A percentile compares a stretch with the other conserved stretches of the same genome.
Evolutionary conservation across 805 yeast genomes (phyloP).

Genomic region (Wickerhamiella azyma): DNA sequence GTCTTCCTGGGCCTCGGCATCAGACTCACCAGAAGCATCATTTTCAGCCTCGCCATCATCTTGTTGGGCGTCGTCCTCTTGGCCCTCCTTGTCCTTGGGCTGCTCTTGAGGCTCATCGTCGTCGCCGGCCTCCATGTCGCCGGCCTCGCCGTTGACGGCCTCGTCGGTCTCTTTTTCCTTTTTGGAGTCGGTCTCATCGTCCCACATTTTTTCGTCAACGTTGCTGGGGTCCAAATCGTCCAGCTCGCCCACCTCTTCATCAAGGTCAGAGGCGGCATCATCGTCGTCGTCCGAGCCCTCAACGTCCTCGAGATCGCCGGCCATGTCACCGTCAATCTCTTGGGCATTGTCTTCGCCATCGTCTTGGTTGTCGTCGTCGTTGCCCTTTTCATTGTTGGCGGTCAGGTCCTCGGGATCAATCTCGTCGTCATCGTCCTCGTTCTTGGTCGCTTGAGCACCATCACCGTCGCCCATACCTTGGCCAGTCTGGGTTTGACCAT

Average conservation of each 20-base stretch:
- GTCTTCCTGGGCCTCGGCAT: constrained; percentile 66
- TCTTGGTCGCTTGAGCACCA: constrained; percentile 68
- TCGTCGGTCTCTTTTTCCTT: constrained; percentile 73
- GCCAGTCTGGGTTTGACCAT: constrained; percentile 61
- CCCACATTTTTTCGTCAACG: constrained; percentile 96
- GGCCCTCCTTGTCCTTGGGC: constrained; percentile 26
- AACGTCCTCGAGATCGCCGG: constrained; percentile 75
- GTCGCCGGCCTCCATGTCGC: constrained; percentile 25
- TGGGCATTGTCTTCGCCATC: constrained; percentile 81
- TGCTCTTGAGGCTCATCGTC: constrained; percentile 16
- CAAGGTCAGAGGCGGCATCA: constrained; percentile 55
- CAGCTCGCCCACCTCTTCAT: constrained; percentile 78
- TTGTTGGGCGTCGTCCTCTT: constrained; percentile 26
- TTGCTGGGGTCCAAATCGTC: constrained; percentile 91
- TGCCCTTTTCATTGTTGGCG: constrained; percentile 56
- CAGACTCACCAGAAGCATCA: constrained; percentile 41
- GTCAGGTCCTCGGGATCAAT: constrained; percentile 72
- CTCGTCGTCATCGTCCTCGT: constrained; percentile 61
- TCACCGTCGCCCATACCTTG: constrained; percentile 89
- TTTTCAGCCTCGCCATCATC: constrained; percentile 34
- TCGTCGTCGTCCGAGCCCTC: constrained; percentile 43
- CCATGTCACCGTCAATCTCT: constrained; percentile 94
- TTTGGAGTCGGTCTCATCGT: constrained; percentile 64
- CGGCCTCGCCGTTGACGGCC: constrained; percentile 37
- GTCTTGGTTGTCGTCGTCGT: constrained; percentile 36